phyloP scores from a whole-genome alignment of 768 basidiomycete species.

The Suillus americanus region DNA sequence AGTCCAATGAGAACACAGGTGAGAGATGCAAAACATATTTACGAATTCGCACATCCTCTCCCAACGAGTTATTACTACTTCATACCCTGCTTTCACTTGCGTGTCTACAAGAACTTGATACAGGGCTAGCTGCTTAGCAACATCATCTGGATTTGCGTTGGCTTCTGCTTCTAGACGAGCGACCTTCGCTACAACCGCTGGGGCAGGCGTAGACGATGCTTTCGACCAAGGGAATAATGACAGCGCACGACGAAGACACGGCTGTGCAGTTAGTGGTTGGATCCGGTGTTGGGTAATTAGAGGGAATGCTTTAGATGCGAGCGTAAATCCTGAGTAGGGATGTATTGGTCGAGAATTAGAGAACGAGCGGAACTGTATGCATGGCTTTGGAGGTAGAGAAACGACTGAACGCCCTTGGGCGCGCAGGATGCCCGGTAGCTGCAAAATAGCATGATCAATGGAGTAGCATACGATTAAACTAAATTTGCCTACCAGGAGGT shows the following conservation, averaged over 20 bases:
- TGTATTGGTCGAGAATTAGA: conserved; percentile 16
- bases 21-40: conserved; percentile 31
- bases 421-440: conserved; percentile 41
- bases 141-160: conserved; percentile 69
- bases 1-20: conserved; percentile 5
- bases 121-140: conserved; percentile 66
- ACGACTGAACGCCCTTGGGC: conserved; percentile 19
- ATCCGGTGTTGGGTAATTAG: conserved; percentile 34
- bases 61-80: conserved; percentile 76
- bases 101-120: conserved; percentile 68
- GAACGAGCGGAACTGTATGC: conserved; percentile 15
- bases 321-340: conserved; percentile 15
- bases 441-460: not conserved
- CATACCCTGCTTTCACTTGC: conserved; percentile 64
- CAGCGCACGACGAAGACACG: conserved; percentile 21
- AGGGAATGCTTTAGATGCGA: conserved; percentile 3
- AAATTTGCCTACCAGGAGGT: conserved; percentile 14
- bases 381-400: conserved; percentile 9
- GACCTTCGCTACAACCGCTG: conserved; percentile 65
- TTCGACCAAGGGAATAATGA: conserved; percentile 39
- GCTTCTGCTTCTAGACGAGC: conserved; percentile 77
- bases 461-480: not conserved
- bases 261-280: conserved; percentile 37
- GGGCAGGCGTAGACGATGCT: conserved; percentile 49
- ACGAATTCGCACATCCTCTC: conserved; percentile 84